A percentile compares a stretch with the other conserved stretches of the same genome.
Evolutionary conservation across 2,329 filamentous ascomycete species (phyloP).

Genomic region (Talaromyces sp.): DNA sequence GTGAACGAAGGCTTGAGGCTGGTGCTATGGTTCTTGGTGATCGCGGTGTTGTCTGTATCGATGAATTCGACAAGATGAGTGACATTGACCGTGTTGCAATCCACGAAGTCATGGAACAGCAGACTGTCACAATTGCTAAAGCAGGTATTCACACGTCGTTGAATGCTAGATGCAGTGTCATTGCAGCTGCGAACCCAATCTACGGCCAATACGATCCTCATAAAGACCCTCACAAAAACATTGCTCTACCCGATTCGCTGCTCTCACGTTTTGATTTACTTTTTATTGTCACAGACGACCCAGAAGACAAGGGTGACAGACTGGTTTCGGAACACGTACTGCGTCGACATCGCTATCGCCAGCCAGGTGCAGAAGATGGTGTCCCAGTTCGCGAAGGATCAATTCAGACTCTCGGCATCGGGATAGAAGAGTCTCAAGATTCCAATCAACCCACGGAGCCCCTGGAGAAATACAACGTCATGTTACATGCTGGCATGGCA

Average conservation of each 20-base stretch:
- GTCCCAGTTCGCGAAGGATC: constrained; percentile 87
- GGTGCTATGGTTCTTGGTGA: constrained; percentile 99
- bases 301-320: constrained; percentile 87
- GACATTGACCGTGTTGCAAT: constrained; percentile 97
- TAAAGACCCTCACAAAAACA: constrained; percentile 98
- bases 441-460: constrained; percentile 77
- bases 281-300: constrained; percentile 97
- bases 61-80: constrained; percentile 99
- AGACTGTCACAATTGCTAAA: constrained; percentile 98
- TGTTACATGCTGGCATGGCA: constrained; percentile 91
- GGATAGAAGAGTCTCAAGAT: constrained; percentile 71
- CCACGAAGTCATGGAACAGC: constrained; percentile 99
- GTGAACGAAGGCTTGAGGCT: constrained; percentile 88
- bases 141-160: constrained; percentile 96
- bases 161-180: constrained; percentile 93
- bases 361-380: constrained; percentile 88
- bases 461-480: constrained; percentile 92
- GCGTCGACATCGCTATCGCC: constrained; percentile 93
- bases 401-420: constrained; percentile 80
- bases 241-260: constrained; percentile 91
- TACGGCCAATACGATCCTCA: constrained; percentile 98
- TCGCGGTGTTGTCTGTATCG: constrained; percentile 95
- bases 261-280: constrained; percentile 97
- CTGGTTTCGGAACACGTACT: constrained; percentile 94
- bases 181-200: constrained; percentile 94